phyloP scores from a whole-genome alignment of 2,329 filamentous ascomycete genomes.

The Boeremia exigua region DNA sequence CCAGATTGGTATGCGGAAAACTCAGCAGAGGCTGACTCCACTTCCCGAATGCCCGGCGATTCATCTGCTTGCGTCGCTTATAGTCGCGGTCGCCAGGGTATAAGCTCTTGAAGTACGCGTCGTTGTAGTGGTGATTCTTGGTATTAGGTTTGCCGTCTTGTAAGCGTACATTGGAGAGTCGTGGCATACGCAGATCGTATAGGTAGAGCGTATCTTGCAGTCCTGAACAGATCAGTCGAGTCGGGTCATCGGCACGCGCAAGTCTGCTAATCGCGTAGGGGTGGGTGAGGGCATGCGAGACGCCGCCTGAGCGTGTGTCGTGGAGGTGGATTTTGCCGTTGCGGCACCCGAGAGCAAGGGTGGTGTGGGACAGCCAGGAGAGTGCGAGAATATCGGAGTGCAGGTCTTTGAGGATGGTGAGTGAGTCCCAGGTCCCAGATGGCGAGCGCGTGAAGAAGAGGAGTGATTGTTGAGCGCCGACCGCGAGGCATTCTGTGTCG shows the following conservation, averaged over 20 bases:
- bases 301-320: constrained; percentile 37
- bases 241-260: constrained; percentile 34
- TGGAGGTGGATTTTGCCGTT: constrained; percentile 43
- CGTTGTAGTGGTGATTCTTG: constrained; percentile 20
- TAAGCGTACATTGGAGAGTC: background rate
- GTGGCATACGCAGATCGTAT: constrained; percentile 41
- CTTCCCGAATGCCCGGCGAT: constrained; percentile 9
- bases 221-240: constrained; percentile 36
- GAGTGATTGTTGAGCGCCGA: constrained; percentile 37
- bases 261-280: constrained; percentile 30
- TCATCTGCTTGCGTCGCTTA: constrained; percentile 24
- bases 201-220: constrained; percentile 35
- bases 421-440: constrained; percentile 30
- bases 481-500: constrained; percentile 38
- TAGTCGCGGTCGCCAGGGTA: constrained; percentile 14
- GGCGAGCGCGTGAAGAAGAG: constrained; percentile 31
- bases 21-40: constrained; percentile 38
- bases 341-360: constrained; percentile 41
- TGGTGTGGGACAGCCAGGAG: constrained; percentile 42
- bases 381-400: constrained; percentile 42
- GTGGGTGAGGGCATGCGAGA: constrained; percentile 35
- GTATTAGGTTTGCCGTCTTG: background rate
- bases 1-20: constrained; percentile 35
- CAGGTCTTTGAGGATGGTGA: constrained; percentile 10
- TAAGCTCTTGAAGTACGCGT: constrained; percentile 18